A percentile compares a stretch with the other conserved stretches of the same genome.
These are phyloP conservation scores for Cryphonectria naterciae DNA, from an alignment of 2,329 filamentous ascomycete genomes.

Conservation along the genomic window DNA sequence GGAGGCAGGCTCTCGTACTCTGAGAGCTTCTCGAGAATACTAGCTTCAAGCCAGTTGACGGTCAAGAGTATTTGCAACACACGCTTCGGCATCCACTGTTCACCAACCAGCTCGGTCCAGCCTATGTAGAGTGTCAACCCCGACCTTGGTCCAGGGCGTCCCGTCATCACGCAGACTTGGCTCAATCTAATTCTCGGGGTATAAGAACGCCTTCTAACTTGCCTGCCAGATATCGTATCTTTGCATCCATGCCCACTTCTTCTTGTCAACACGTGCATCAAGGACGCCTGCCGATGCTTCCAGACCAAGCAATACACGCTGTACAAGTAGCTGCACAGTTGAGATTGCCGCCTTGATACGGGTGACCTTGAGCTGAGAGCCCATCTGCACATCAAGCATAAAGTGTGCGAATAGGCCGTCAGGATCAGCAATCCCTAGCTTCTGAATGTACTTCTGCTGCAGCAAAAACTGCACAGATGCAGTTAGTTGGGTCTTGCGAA, in stretches of 20 bases:
- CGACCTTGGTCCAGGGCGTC: background rate
- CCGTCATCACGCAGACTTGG: background rate
- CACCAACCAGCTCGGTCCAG: too few relatives aligned
- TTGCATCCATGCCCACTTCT: background rate
- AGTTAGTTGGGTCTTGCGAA: background rate
- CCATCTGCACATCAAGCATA: background rate
- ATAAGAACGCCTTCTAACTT: background rate
- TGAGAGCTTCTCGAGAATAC: too few relatives aligned
- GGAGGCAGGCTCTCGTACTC: too few relatives aligned
- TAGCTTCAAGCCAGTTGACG: too few relatives aligned
- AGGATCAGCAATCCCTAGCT: background rate
- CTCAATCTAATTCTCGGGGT: background rate
- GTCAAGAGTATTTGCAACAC: too few relatives aligned
- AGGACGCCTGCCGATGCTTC: background rate
- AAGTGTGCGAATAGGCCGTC: background rate
- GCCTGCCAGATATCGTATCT: background rate
- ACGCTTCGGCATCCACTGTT: too few relatives aligned
- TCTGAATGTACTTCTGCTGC: background rate
- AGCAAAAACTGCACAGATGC: background rate
- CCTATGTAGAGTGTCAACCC: too few relatives aligned
- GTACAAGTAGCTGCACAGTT: background rate
- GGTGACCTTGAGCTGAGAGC: background rate
- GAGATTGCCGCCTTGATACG: background rate
- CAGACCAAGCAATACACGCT: background rate
- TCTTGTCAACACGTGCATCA: background rate